Evolutionary conservation across 2,329 filamentous ascomycete genomes (phyloP), one percentile per base, ranked within the genome.

Genomic region (Elsinoe perseae): DNA sequence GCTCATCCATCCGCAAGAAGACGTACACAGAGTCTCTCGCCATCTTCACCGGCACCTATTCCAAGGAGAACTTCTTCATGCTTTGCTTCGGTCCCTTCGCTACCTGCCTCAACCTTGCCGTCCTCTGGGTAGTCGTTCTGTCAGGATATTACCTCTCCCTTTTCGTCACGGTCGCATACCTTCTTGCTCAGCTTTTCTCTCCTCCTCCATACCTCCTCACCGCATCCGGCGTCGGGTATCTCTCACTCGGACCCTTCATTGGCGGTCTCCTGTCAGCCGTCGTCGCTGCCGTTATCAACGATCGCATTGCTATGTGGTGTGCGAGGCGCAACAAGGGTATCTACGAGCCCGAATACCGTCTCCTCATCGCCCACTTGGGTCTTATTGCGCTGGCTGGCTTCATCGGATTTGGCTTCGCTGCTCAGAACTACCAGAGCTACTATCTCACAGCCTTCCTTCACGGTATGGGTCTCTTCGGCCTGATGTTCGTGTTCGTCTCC

Each of bases 341-440:
- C 48, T 80, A 79, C 64, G 77, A 80, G 62, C 78, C 77, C 4
- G 77, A 80, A 61, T 80, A 79, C 61, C 72, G 77, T 8, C 68
- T 77, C 7, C 66, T 75, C 1, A 65, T 70, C 21, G 64, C 69
- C 32, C 48, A 52, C 30, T 20, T 34, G 16, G 48, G 48, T 30
- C 4, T 52, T 30, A 61, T 71, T 2, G 66, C 68, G 12, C 63
- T 66, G n/a, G 55, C 42, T 38, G 64, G 65, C 8, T 65, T 69
- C 54, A 66, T 68, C 55, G 65, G 63, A 1, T 70, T 66, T 50
- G 67, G 69, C 4, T 57, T 62, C 34, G 54, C 65, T 14, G 62
- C 61, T 2, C 55, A 61, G 21, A 57, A 59, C 2, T 42, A 44
- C 4, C 57, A 56, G 16, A 62, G 57, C 40, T 50, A 57, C 3